Conservation (phyloP, 1,139 yeast genomes). For the Nakaseomyces uthaithaninus region DNA sequence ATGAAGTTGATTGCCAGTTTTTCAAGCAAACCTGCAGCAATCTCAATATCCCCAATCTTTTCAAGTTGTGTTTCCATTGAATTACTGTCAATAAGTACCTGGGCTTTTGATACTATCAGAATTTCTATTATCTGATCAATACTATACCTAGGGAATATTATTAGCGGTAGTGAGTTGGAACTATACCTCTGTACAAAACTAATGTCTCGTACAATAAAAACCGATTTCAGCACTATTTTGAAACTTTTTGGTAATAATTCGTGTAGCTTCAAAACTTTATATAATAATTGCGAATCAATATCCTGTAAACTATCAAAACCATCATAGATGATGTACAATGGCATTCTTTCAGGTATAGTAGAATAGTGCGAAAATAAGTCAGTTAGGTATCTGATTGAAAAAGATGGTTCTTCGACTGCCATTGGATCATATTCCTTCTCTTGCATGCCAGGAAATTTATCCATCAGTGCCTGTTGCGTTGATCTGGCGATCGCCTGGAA, state of each 20-base stretch:
- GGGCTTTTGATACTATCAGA: constrained; percentile 15
- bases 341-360: constrained; percentile 9
- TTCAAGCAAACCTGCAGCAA: constrained; percentile 13
- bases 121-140: constrained; percentile 21
- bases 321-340: constrained; percentile 25
- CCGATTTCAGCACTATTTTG: constrained; percentile 22
- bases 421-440: constrained; percentile 24
- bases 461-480: constrained; percentile 17
- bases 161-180: constrained; percentile 23
- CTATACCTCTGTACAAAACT: constrained; percentile 25
- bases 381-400: constrained; percentile 21
- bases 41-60: constrained; percentile 12
- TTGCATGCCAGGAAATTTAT: constrained; percentile 13
- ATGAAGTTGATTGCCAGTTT: constrained; percentile 23
- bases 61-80: constrained; percentile 11
- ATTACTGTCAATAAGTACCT: constrained; percentile 15
- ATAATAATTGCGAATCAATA: constrained; percentile 27
- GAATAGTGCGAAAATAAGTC: constrained; percentile 18
- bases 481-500: constrained; percentile 27
- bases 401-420: constrained; percentile 28
- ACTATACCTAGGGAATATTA: constrained; percentile 29
- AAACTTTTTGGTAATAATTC: constrained; percentile 19
- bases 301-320: constrained; percentile 30
- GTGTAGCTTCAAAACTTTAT: constrained; percentile 24
- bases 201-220: constrained; percentile 22